A percentile compares a stretch with the other conserved stretches of the same genome.
Evolutionary conservation across 1,284 basidiomycete genomes (phyloP).

Genomic region (Pascua sp.): DNA sequence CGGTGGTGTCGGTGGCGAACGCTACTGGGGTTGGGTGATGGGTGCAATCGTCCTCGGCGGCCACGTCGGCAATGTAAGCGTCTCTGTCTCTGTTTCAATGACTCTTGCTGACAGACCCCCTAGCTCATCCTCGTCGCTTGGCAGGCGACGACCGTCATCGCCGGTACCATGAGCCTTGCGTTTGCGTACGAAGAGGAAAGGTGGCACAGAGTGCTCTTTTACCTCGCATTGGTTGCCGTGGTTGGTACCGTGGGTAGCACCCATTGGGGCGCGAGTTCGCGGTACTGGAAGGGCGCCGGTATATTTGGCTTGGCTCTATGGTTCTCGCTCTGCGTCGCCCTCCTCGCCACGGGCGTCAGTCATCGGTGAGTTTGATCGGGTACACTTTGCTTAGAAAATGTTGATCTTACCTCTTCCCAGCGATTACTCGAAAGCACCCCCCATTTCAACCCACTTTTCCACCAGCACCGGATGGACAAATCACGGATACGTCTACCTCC

Average conservation of each 20-base stretch:
- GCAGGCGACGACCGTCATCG: slow-evolving; percentile 38
- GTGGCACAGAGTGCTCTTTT: slow-evolving; percentile 43
- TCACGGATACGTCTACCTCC: slow-evolving; percentile 38
- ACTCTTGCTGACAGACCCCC: background rate
- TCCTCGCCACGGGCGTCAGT: slow-evolving; percentile 32
- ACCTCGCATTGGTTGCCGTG: slow-evolving; percentile 36
- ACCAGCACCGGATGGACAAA: slow-evolving; percentile 34
- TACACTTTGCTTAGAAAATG: too few species aligned
- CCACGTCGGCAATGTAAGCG: slow-evolving; percentile 44
- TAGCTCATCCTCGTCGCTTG: slow-evolving; percentile 42
- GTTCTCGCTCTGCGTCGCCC: slow-evolving; percentile 37
- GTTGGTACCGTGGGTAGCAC: slow-evolving; percentile 39
- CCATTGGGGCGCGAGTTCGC: slow-evolving; percentile 36
- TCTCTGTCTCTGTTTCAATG: background rate
- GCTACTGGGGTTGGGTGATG: slow-evolving; percentile 48
- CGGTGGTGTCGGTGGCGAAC: slow-evolving; percentile 43
- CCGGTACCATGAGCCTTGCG: slow-evolving; percentile 39
- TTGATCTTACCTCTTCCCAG: background rate
- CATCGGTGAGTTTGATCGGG: slow-evolving; percentile 17
- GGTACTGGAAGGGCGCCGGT: slow-evolving; percentile 40
- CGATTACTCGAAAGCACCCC: slow-evolving; percentile 4
- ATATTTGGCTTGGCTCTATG: slow-evolving; percentile 25
- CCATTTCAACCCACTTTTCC: slow-evolving; percentile 23
- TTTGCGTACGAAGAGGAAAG: slow-evolving; percentile 25
- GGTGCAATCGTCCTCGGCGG: slow-evolving; percentile 45